Evolutionary conservation across 495 filamentous ascomycete species (phyloP), one percentile per base, ranked within the genome.

Genomic region (Alectoria sarmentosa): DNA sequence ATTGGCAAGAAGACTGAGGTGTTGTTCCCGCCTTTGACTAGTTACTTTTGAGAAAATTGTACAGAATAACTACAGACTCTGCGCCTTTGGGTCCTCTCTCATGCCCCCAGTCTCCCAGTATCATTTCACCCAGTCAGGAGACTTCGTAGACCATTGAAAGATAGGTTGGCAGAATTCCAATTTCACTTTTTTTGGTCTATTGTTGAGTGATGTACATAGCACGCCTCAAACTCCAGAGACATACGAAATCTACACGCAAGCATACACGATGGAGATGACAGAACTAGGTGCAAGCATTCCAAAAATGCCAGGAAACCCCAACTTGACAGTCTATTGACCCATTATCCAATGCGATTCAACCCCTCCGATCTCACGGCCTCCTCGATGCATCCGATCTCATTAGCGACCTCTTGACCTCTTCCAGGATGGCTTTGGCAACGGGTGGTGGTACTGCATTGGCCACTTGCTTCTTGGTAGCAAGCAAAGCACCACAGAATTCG

Each of bases 11-110:
- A 80, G 34, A 69, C 72, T 61, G 74, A 83, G 11, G 71, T 80
- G 64, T 69, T 85, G 42, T 89, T 89, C 72, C 84, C 83, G 63
- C 78, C 79, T 54, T 70, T 88, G 54, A 70, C 75, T 42, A 78
- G 80, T 64, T 78, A 86, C n/a, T 61, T 62, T 17, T 70, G 41
- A 48, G 30, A 58, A 46, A 13, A 28, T 37, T 38, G 28, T 19
- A 17, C 8, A 54, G 49, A 13, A 3, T 26, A 26, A 0, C 7
- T 30, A 5, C 4, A 52, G 26, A 6, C 48, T 52, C 48, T 52
- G 14, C 26, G 26, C 26, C 23, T 52, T 28, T n/a, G 19, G n/a
- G 1, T 48, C 9, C n/a, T 17, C 15, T 7, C 48, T 28, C 15
- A 30, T 52, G 26, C 44, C 1, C 26, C n/a, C 4, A 2, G 26